A percentile compares a stretch with the other conserved stretches of the same genome.
Evolutionary conservation across 1,284 basidiomycete species (phyloP).

Genomic region (Malassezia pachydermatis): DNA sequence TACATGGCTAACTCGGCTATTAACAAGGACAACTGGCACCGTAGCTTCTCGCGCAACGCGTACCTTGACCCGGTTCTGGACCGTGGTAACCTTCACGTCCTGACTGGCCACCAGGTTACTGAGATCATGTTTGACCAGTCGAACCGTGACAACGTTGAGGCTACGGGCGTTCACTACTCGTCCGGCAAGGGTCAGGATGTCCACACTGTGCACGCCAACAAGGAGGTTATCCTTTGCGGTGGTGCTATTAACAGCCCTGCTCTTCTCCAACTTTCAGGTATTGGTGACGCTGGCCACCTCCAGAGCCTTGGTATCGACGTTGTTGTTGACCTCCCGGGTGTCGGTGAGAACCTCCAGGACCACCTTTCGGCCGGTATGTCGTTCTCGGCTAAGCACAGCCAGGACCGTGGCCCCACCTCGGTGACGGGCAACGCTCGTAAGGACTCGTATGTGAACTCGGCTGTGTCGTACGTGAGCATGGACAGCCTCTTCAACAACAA

Average conservation of each 20-base stretch:
- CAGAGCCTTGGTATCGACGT: constrained; percentile 49
- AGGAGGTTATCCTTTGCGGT: constrained; percentile 38
- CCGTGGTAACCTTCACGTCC: constrained; percentile 34
- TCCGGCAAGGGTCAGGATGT: constrained; percentile 15
- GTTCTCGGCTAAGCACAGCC: constrained; percentile 20
- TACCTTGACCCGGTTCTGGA: constrained; percentile 30
- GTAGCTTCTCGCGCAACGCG: constrained; percentile 30
- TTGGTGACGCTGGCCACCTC: constrained; percentile 51
- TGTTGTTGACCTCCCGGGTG: constrained; percentile 52
- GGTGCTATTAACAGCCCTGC: constrained; percentile 51
- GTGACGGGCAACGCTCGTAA: constrained; percentile 23
- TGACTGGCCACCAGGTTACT: constrained; percentile 32
- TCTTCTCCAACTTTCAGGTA: constrained; percentile 54
- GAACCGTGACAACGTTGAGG: constrained; percentile 13
- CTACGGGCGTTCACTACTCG: constrained; percentile 31
- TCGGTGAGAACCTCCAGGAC: constrained; percentile 55
- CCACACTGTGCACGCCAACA: constrained; percentile 29
- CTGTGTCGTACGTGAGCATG: constrained; percentile 32
- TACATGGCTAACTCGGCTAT: constrained; percentile 32
- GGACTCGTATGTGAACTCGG: constrained; percentile 32
- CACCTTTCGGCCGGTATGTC: constrained; percentile 43
- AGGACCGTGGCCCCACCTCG: not conserved
- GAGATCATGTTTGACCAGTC: constrained; percentile 24
- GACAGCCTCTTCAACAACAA: constrained; percentile 24
- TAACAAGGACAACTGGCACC: constrained; percentile 25